Conservation (phyloP, 192 early-diverging fungal species). For the Umbelopsis sp. region DNA sequence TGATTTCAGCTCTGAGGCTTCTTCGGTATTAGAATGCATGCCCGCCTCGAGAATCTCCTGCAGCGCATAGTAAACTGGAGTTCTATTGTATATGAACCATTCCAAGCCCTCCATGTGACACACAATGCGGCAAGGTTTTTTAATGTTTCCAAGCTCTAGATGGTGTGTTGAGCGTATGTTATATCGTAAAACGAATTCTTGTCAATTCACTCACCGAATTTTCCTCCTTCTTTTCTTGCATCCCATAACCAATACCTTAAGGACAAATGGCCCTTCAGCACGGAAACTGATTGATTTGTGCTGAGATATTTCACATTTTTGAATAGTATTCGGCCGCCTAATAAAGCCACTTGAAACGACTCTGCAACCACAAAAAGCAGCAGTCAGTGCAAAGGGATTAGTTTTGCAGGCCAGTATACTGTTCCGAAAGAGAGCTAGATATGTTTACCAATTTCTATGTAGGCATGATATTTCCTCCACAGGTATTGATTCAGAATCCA, state of each 20-base stretch:
- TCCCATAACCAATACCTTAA: slow-evolving; percentile 74
- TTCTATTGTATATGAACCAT: slow-evolving; percentile 82
- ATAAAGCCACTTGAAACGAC: slow-evolving; percentile 67
- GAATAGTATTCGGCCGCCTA: slow-evolving; percentile 79
- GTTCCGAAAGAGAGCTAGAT: neutral
- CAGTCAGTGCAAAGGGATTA: no score
- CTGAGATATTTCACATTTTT: slow-evolving; percentile 74
- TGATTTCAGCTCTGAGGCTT: neutral
- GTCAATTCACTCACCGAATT: slow-evolving; percentile 26
- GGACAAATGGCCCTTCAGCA: slow-evolving; percentile 74
- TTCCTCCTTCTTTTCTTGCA: slow-evolving; percentile 47
- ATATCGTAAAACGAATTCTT: neutral
- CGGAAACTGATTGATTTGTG: slow-evolving; percentile 67
- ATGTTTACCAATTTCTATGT: slow-evolving; percentile 70
- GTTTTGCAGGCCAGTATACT: no score
- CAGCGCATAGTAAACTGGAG: slow-evolving; percentile 68
- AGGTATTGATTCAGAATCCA: slow-evolving; percentile 65
- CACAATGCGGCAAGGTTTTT: slow-evolving; percentile 59
- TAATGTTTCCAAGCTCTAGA: slow-evolving; percentile 16
- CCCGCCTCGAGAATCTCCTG: slow-evolving; percentile 44
- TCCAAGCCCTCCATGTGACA: slow-evolving; percentile 76
- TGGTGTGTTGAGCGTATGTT: neutral
- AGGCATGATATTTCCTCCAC: slow-evolving; percentile 67
- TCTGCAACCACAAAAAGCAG: slow-evolving; percentile 39
- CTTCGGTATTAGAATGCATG: slow-evolving; percentile 3